A percentile compares a stretch with the other conserved stretches of the same genome.
Evolutionary conservation across 768 basidiomycete genomes (phyloP).

Genomic region (Cantharellus cinnabarinus): DNA sequence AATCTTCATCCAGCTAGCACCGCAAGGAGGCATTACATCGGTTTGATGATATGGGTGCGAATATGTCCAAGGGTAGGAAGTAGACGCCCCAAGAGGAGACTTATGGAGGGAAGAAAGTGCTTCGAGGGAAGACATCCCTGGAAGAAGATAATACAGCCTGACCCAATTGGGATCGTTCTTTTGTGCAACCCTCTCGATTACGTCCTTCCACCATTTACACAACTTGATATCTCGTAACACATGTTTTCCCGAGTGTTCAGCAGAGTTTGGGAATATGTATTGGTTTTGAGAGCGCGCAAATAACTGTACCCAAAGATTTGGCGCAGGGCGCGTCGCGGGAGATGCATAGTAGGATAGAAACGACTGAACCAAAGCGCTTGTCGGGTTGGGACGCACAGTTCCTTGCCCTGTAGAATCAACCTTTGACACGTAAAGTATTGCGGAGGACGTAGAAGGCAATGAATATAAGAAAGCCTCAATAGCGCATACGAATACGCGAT

Average conservation of each 20-base stretch:
- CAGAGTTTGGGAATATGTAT: slow-evolving; percentile 85
- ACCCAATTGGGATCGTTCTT: slow-evolving; percentile 10
- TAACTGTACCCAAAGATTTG: slow-evolving; percentile 58
- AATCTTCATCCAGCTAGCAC: slow-evolving; percentile 9
- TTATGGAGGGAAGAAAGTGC: slow-evolving; percentile 34
- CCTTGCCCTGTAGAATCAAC: slow-evolving; percentile 77
- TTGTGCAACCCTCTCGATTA: slow-evolving; percentile 32
- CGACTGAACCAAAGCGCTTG: slow-evolving; percentile 41
- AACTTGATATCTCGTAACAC: slow-evolving; percentile 59
- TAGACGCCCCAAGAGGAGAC: slow-evolving; percentile 5
- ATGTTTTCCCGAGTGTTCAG: slow-evolving; percentile 44
- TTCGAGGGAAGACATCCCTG: slow-evolving; percentile 48
- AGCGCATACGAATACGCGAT: slow-evolving; percentile 47
- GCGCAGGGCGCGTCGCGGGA: slow-evolving; percentile 39
- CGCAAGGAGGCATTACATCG: slow-evolving; percentile 6
- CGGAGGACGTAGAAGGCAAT: slow-evolving; percentile 43
- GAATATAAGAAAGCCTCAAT: slow-evolving; percentile 62
- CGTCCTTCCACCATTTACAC: slow-evolving; percentile 83
- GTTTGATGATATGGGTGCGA: slow-evolving; percentile 45
- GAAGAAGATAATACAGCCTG: slow-evolving; percentile 39
- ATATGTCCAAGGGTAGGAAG: slow-evolving; percentile 39
- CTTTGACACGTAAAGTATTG: slow-evolving; percentile 79
- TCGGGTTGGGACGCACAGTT: slow-evolving; percentile 36
- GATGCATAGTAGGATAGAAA: slow-evolving; percentile 46
- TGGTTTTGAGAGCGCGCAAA: slow-evolving; percentile 82